Conservation (phyloP, 2,329 filamentous ascomycete genomes). For the Plectosphaerella plurivora region DNA sequence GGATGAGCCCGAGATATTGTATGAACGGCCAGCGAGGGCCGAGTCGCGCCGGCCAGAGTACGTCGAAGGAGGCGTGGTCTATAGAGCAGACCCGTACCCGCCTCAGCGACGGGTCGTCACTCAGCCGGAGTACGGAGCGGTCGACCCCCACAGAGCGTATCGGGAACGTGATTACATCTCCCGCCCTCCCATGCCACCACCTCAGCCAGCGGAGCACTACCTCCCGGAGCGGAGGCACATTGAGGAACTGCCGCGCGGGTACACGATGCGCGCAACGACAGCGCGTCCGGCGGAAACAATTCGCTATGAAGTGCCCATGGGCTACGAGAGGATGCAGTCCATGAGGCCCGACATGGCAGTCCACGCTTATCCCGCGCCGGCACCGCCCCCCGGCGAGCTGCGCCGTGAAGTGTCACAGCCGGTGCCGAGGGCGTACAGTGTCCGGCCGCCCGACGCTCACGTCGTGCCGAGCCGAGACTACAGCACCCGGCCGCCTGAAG, state of each 20-base stretch:
- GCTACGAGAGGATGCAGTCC: constrained; percentile 39
- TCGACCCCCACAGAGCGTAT: constrained; percentile 48
- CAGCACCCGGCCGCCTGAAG: constrained; percentile 36
- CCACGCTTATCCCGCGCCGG: constrained; percentile 38
- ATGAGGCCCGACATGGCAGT: constrained; percentile 30
- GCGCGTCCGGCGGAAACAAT: constrained; percentile 47
- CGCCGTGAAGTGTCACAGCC: constrained; percentile 25
- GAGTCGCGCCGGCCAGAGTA: constrained; percentile 44
- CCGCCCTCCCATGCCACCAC: constrained; percentile 37
- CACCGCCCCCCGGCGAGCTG: constrained; percentile 29
- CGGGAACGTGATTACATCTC: constrained; percentile 53
- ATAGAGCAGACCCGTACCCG: constrained; percentile 43
- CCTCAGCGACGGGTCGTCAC: constrained; percentile 55
- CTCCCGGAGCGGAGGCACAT: constrained; percentile 33
- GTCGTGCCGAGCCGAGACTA: constrained; percentile 28
- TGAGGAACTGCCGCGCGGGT: constrained; percentile 47
- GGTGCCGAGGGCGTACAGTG: constrained; percentile 20
- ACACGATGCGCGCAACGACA: constrained; percentile 51
- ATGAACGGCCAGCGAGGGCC: constrained; percentile 59
- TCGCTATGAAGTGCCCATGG: constrained; percentile 34
- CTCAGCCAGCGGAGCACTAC: constrained; percentile 36
- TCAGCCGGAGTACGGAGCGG: constrained; percentile 52
- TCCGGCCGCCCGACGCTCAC: constrained; percentile 24
- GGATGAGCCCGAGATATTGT: constrained; percentile 53
- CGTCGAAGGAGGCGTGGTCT: constrained; percentile 46